phyloP scores from a whole-genome alignment of 2,329 filamentous ascomycete genomes.

The Sarocladiaceae sp. region DNA sequence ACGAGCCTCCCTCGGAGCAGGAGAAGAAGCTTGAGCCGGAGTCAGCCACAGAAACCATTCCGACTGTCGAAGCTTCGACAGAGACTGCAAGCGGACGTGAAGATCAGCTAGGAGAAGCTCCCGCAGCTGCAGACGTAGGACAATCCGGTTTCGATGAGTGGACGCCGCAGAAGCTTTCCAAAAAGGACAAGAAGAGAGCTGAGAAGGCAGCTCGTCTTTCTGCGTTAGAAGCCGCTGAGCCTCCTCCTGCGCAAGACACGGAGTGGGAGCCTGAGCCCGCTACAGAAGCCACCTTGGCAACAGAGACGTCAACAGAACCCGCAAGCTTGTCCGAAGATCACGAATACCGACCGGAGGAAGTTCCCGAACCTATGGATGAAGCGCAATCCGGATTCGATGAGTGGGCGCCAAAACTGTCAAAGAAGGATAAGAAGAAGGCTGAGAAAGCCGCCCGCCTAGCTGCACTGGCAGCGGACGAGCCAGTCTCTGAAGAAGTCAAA shows the following conservation, averaged over 20 bases:
- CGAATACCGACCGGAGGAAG: too few relatives aligned
- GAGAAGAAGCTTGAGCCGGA: background rate
- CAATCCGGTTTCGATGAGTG: constrained; percentile 10
- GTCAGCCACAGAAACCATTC: background rate
- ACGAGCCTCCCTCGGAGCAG: background rate
- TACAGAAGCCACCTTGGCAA: background rate
- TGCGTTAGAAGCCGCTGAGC: constrained; percentile 11
- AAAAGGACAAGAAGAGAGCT: constrained; percentile 30
- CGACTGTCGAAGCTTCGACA: too few relatives aligned
- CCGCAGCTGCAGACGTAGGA: too few relatives aligned
- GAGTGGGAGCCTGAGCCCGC: too few relatives aligned
- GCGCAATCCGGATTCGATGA: background rate
- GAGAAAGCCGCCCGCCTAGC: constrained; percentile 22
- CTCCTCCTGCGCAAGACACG: too few relatives aligned
- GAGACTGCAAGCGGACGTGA: too few relatives aligned
- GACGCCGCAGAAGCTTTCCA: constrained; percentile 18
- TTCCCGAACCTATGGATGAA: background rate
- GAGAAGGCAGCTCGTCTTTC: constrained; percentile 22
- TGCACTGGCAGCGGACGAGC: constrained; percentile 11
- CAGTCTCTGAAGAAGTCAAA: too few relatives aligned
- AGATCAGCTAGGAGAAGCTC: too few relatives aligned
- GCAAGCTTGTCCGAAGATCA: background rate
- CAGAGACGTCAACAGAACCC: background rate
- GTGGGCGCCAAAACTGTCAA: constrained; percentile 15
- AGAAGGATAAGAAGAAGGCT: constrained; percentile 26